Base-by-base conservation (phyloP, 768 basidiomycete genomes). In the Auricularia heimuer region DNA sequence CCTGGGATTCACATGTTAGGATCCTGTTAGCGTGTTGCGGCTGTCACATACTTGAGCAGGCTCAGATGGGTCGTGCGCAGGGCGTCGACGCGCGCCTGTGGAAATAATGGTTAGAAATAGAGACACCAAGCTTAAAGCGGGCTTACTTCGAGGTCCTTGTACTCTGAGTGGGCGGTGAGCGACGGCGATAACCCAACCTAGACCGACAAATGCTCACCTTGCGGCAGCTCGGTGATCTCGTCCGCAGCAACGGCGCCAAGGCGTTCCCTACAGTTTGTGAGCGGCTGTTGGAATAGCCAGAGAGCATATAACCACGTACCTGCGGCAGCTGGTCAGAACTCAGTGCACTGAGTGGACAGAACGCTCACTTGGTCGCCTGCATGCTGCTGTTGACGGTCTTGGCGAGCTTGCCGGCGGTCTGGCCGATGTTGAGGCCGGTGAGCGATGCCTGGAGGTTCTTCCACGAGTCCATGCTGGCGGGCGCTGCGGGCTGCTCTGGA, bases 181-280 rank as follows among this genome's bases (percentile, higher is more conserved):
- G 37, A 35, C 18, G 18, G 47, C 47, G 14, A 16, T 18, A 21
- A 18, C 39, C 39, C 39, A 42, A 42, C 39, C 39, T 42, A 51
- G 14, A 51, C 47, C 18, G 47, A 18, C 21, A 18, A 45, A 14
- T 7, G 24, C 76, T 12, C 34, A 89, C 91, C 93, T 77, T 92
- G 88, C 33, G 91, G 90, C 62, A 93, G 82, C 77, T 98, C 97
- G 7, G 96, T 98, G 72, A 98, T 94, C 69, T 97, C 97, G 68
- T 93, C 93, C 4, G 89, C 82, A 3, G 92, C 83, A 65, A 96
- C 84, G 72, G 94, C 90, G 24, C 96, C 96, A 3, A 98, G 80
- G 61, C 89, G 82, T 76, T 98, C 96, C 63, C 77, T 76, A 63
- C n/a, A 44, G n/a, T 24, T 3, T 4, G 58, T 36, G 24, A 24